Base-by-base conservation (phyloP, 2,329 filamentous ascomycete species). In the Verticillium albo-atrum region DNA sequence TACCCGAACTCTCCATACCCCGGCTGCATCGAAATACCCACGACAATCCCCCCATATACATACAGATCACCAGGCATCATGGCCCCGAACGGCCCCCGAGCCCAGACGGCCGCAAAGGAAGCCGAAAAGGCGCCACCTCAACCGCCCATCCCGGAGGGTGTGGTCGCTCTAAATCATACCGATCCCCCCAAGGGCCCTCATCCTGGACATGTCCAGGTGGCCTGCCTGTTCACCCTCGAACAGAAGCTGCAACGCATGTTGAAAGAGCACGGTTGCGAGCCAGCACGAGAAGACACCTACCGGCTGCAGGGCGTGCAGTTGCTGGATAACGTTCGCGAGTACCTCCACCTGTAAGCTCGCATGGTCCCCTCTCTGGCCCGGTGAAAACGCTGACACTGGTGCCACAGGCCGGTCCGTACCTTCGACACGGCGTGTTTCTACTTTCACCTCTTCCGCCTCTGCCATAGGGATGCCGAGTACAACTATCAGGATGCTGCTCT, bases 341-440 rank as follows among this genome's bases (percentile, higher is more conserved):
- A 85, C 25, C 79, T 99, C 56, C 89, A 91, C 66, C 77, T 99
- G 89, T 95, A 77, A 68, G 88, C 77, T 4, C n/a, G 52, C 17
- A 17, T 52, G 4, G 60, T 54, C 35, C 59, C 25, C 58, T 58
- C n/a, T 6, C 20, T 2, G 6, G 56, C 37, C n/a, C 5, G 27
- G 15, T 28, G 10, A 2, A 35, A 28, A 58, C 59, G 27, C 64
- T 61, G 23, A 58, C 67, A 54, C 56, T 64, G 23, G 23, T 51
- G 23, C 6, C 28, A 14, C 62, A 93, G 91, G 53, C 95, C 95
- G 2, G 87, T 97, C 26, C 89, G 91, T 61, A 98, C 95, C 0
- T 97, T 92, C 74, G 91, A 94, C 67, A 96, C 94, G 0, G 95
- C 95, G 1, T 92, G 89, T 63, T 88, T 90, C 17, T 97, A 97